Conservation (phyloP, 495 filamentous ascomycete genomes). For the Tetracladium setigerum region DNA sequence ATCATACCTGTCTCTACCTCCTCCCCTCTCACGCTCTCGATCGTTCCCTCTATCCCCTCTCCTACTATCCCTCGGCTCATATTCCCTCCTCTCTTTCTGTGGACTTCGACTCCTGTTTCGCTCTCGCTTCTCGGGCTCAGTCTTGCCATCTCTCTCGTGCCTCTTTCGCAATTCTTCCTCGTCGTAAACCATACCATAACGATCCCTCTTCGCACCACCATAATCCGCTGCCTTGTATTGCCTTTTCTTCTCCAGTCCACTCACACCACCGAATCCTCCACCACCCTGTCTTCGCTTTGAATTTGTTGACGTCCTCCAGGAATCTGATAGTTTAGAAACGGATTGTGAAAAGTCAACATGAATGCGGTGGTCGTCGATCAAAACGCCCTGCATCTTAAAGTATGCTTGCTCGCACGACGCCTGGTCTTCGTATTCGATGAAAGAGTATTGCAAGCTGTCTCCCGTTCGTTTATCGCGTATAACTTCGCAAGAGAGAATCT, state of each 20-base stretch:
- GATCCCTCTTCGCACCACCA: conserved; percentile 30
- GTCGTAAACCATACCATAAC: conserved; percentile 80
- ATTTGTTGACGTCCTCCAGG: conserved; percentile 85
- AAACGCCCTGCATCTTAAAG: conserved; percentile 94
- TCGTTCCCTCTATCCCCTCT: conserved; percentile 9
- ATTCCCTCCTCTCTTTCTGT: conserved; percentile 13
- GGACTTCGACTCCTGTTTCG: conserved; percentile 22
- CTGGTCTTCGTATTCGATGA: conserved; percentile 93
- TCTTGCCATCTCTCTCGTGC: conserved; percentile 26
- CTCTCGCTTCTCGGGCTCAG: conserved; percentile 14
- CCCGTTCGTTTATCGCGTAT: conserved; percentile 91
- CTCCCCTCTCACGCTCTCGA: conserved; percentile 2
- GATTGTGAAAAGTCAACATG: conserved; percentile 99
- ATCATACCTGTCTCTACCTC: conserved; percentile 7
- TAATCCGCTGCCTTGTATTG: conserved; percentile 76
- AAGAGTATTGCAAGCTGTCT: conserved; percentile 94
- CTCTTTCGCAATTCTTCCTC: conserved; percentile 53
- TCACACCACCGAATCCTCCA: conserved; percentile 88
- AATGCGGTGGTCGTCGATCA: conserved; percentile 96
- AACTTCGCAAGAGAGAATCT: conserved; percentile 91
- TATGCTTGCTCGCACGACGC: conserved; percentile 92
- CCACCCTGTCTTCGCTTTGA: conserved; percentile 60
- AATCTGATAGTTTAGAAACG: conserved; percentile 83
- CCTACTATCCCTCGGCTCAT: conserved; percentile 13
- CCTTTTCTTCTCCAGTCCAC: conserved; percentile 76